Evolutionary conservation across 495 filamentous ascomycete genomes (phyloP), one percentile per base, ranked within the genome.

Genomic region (Rhypophila decipiens): DNA sequence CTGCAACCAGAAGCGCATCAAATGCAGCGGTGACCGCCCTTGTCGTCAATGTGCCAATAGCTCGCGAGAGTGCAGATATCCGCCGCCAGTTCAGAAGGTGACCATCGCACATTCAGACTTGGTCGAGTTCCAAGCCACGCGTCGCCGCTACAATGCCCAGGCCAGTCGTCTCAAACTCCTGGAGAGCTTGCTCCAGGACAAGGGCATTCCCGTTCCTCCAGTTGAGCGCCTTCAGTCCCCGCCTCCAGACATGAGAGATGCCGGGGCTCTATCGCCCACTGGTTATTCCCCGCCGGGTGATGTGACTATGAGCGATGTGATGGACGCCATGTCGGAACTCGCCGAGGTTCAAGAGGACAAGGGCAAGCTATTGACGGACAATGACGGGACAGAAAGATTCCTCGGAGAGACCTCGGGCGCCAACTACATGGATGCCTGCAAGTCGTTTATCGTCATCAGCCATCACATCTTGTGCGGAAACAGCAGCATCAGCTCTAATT

Each of bases 1-100:
- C 45, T 72, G 69, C 61, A 72, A 72, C 53, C 54, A 71, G 19
- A 60, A 63, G 13, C 66, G 68, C 41, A 65, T 68, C 51, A 72
- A 69, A 44, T 72, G 69, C 51, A 65, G 56, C n/a, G 69, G 69
- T 23, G 50, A 63, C 1, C 42, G 42, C 21, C 69, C 69, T 1
- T 72, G 69, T 49, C 24, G 39, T 8, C 61, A 65, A 44, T 71
- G 69, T 49, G 24, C 46, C 17, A 46, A 19, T 31, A 21, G 56
- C 9, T 42, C 52, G 39, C 55, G 66, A 27, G 46, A 53, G 2
- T 72, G 68, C 47, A 43, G 49, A 19, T 72, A 70, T 46, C 68
- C 68, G 5, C 42, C 44, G 37, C 39, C 53, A 2, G 29, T 56
- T 15, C 49, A 58, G 42, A 60, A 66, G 49, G 49, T 63, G 12